Evolutionary conservation across 2,329 filamentous ascomycete species (phyloP).

Genomic region (Sporothrix pallida): DNA sequence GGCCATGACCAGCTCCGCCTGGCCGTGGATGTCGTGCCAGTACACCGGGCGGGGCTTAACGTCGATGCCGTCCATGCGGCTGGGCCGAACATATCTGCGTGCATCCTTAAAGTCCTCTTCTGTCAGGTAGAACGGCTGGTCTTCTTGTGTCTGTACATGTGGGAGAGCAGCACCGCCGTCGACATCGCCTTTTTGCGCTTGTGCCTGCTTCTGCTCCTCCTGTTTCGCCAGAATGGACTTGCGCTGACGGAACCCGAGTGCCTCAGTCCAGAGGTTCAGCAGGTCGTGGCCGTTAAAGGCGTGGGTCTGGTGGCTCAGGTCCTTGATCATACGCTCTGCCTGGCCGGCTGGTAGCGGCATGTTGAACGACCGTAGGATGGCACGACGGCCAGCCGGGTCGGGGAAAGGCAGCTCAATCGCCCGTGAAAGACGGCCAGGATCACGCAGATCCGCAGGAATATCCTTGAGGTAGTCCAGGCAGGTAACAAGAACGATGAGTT

Average conservation of each 20-base stretch:
- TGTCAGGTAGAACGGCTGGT: conserved; percentile 41
- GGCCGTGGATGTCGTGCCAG: conserved; percentile 89
- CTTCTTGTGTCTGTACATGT: neutral
- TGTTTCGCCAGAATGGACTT: neutral
- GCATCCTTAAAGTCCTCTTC: conserved; percentile 67
- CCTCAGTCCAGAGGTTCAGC: conserved; percentile 15
- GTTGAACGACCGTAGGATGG: conserved; percentile 71
- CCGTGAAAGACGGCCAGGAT: conserved; percentile 65
- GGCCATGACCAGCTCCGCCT: conserved; percentile 72
- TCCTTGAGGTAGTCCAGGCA: conserved; percentile 73
- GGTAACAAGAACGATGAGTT: conserved; percentile 75
- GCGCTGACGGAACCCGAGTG: neutral
- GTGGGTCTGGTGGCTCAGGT: conserved; percentile 77
- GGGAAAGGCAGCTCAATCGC: conserved; percentile 80
- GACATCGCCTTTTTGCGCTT: neutral
- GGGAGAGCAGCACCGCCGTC: neutral
- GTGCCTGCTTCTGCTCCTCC: neutral
- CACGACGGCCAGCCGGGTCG: conserved; percentile 69
- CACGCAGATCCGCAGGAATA: conserved; percentile 72
- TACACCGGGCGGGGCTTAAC: conserved; percentile 83
- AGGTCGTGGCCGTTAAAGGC: conserved; percentile 81
- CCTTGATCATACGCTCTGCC: conserved; percentile 59
- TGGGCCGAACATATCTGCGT: conserved; percentile 73
- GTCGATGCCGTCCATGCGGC: conserved; percentile 87
- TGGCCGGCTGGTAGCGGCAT: conserved; percentile 55